Evolutionary conservation across 108 stramenopile genomes (phyloP), one percentile per base, ranked within the genome.

Genomic region (Skeletonema tropicum): DNA sequence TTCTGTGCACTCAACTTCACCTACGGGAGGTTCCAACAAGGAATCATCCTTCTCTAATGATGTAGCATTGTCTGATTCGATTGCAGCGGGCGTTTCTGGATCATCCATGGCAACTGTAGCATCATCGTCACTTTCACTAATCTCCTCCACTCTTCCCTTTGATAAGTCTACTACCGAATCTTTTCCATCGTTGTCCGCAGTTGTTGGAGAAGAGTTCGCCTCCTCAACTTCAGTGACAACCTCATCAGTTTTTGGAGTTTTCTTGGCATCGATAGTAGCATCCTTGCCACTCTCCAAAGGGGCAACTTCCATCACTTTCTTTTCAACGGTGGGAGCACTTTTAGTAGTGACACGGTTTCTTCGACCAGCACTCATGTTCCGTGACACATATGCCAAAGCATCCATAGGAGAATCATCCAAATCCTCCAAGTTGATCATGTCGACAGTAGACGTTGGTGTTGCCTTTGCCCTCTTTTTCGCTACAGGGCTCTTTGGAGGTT

Each of bases 401-500:
- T 65, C 64, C 38, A 26, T 52, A 6, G 73, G 73, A 25, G 73
- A 74, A 65, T 66, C 73, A 46, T 74, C 73, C 55, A 73, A 13
- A 35, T 73, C 48, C 0, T 65, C 57, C 15, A 67, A 1, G n/a
- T 17, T 25, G 23, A 55, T 23, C 2, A 25, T 42, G 66, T 67
- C 66, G 5, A 42, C 12, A 32, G 45, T n/a, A n/a, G 42, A n/a
- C 30, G 21, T 46, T 32, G 68, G 31, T 15, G 46, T 14, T 35
- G 49, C 55, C 33, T 55, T 33, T 26, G 26, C 21, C 57, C 41
- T 70, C 57, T 58, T 36, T 6, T 59, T 42, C 26, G 33, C 38
- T n/a, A 60, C 41, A 15, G 70, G 30, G 29, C 61, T 60, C 25
- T 33, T 30, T 60, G 41, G 57, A 32, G 26, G 29, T 29, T 32